Base-by-base conservation (phyloP, 306 rosid species). In the Rosa rugosa region DNA sequence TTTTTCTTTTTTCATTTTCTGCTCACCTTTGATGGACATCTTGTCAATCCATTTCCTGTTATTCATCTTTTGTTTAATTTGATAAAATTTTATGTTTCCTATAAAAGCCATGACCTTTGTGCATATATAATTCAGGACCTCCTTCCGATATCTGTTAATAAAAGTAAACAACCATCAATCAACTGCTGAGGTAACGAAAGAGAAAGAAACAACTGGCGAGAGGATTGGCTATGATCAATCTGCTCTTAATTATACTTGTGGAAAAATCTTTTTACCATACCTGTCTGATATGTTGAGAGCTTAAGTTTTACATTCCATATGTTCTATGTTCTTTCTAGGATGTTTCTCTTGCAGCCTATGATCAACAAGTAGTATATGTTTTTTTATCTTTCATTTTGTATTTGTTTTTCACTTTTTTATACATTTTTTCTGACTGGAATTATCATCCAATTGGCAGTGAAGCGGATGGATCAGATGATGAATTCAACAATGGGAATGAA, bases 391-490 rank as follows among this genome's bases (percentile, higher is more conserved):
- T 75, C 12, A 51, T 14, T 49, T 50, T 57, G 18, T 62, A 62
- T 51, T 4, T 53, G 3, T 75, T 65, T 74, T 27, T 10, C 64
- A 51, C 76, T 5, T 69, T 4, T 64, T 50, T 63, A 68, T 69
- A 44, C 10, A 40, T 82, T 63, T 79, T 77, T 78, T 54, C 77
- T 88, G 83, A 77, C 46, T 89, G 83, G n/a, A 82, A 74, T 68
- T 76, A 47, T 73, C 67, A 72, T 83, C 67, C 77, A 69, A 73
- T 75, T 88, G 80, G 92, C 97, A 94, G 98, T 76, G 98, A 94
- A 84, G 82, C 12, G 40, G 92, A 94, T 73, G 92, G 87, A 82
- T 90, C 97, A 20, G 98, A 94, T 63, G 94, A 94, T 41, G 98
- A 92, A 75, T 86, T 86, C 78, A 96, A 89, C 69, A 84, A 81